These are phyloP conservation scores for Parsonsia alboflavescens DNA, from an alignment of 257 asterid genomes.

Conservation along the genomic window DNA sequence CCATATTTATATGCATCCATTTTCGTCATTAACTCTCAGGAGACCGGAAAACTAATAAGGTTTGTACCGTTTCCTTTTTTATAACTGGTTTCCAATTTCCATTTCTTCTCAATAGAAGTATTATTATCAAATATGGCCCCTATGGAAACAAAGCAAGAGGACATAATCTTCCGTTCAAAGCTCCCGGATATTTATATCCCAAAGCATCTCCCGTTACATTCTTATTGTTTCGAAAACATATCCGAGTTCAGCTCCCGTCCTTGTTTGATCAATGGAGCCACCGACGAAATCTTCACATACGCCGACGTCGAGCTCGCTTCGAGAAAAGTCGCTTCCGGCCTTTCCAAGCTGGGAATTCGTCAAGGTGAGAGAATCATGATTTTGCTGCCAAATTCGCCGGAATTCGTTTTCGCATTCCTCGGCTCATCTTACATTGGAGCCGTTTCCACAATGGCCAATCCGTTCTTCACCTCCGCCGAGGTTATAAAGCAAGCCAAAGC, in stretches of 20 bases:
- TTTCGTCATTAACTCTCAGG: slow-evolving; percentile 25
- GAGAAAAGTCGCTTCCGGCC: slow-evolving; percentile 48
- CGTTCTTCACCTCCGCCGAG: slow-evolving; percentile 67
- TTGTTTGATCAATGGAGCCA: slow-evolving; percentile 67
- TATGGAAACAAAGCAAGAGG: slow-evolving; percentile 27
- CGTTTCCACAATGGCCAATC: slow-evolving; percentile 78
- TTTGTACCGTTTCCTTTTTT: slow-evolving; percentile 17
- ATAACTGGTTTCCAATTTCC: neutral
- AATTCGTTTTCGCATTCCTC: slow-evolving; percentile 72
- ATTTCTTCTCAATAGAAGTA: neutral
- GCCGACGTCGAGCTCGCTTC: slow-evolving; percentile 54
- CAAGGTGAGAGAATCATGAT: slow-evolving; percentile 78
- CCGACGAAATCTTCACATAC: slow-evolving; percentile 47
- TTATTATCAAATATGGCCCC: slow-evolving; percentile 28
- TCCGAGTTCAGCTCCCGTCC: slow-evolving; percentile 36
- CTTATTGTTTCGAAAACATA: slow-evolving; percentile 73
- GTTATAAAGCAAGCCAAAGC: slow-evolving; percentile 70
- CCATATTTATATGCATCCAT: slow-evolving; percentile 33
- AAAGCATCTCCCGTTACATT: slow-evolving; percentile 59
- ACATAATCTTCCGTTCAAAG: slow-evolving; percentile 65
- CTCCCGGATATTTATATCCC: slow-evolving; percentile 77
- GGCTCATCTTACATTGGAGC: slow-evolving; percentile 83
- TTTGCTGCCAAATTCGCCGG: slow-evolving; percentile 74
- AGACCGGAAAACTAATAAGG: neutral
- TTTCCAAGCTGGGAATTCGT: slow-evolving; percentile 50